Conservation (phyloP, 2,329 filamentous ascomycete genomes). For the Penicillium sp. region DNA sequence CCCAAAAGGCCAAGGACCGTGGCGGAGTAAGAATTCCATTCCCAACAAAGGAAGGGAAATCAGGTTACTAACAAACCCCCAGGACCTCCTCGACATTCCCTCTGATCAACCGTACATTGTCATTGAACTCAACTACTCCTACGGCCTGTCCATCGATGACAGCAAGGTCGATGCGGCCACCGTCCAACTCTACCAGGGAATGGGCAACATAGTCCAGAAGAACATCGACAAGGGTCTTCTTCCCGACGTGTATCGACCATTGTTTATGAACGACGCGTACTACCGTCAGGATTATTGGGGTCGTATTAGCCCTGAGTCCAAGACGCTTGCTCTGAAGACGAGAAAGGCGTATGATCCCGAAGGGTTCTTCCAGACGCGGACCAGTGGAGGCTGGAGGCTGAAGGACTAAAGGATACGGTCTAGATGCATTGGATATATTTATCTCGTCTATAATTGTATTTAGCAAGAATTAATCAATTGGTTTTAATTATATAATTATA, state of each 20-base stretch:
- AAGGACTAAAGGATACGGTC: background rate
- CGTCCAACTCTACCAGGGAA: constrained; percentile 38
- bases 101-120: constrained; percentile 44
- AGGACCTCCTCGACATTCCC: constrained; percentile 44
- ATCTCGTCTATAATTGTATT: constrained; percentile 2
- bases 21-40: constrained; percentile 36
- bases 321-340: constrained; percentile 32
- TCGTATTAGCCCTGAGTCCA: constrained; percentile 31
- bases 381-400: constrained; percentile 41
- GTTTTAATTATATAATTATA: background rate
- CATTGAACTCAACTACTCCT: constrained; percentile 47
- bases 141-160: constrained; percentile 34
- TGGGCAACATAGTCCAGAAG: constrained; percentile 33
- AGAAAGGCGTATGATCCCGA: constrained; percentile 40
- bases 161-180: constrained; percentile 40
- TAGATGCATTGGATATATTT: background rate
- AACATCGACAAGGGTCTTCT: constrained; percentile 36
- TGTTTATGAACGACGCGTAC: constrained; percentile 50
- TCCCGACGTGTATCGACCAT: constrained; percentile 42
- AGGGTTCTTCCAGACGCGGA: constrained; percentile 41
- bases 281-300: constrained; percentile 46
- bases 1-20: constrained; percentile 32
- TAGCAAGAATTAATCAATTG: background rate
- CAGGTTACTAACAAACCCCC: background rate
- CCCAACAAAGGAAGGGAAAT: background rate